Base-by-base conservation (phyloP, 1,139 yeast genomes). In the Candida neerlandica region DNA sequence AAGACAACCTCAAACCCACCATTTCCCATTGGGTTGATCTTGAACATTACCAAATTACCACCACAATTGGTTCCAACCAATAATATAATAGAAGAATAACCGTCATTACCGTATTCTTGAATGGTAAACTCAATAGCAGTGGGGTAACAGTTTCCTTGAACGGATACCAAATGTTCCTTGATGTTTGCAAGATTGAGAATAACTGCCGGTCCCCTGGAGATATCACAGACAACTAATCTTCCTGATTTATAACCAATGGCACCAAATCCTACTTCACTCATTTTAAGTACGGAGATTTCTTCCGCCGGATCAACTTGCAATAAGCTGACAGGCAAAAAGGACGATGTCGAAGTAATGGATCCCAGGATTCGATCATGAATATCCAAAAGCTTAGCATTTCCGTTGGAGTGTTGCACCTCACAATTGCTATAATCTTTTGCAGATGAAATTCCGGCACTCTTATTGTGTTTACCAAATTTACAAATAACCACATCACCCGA, bases 241-340 rank as follows among this genome's bases (percentile, higher is more conserved):
- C 99, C 99, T 12, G 86, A 81, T 44, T 79, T 79, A 64, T 89
- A 91, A 0, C 89, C 96, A 45, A 89, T 73, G 0, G 91, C 96
- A 4, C 88, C 89, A 70, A 94, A 91, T 0, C 97, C 97, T 45
- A 90, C 75, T 55, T 87, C 81, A 55, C 92, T 85, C 65, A 88
- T 80, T 49, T 78, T 77, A 45, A 92, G 58, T 1, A 89, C 80
- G 0, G 92, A 75, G 3, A 88, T 84, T 43, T 54, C 55, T 30
- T 77, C 80, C 5, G 73, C 71, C 4, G 56, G 57, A 15, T 60
- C 61, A 2, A 88, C 44, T 32, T 61, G 65, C 48, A 76, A 58
- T 40, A 75, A 74, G 42, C 81, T 76, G 21, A 75, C 71, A 0
- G 98, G 98, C 58, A 90, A 67, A 59, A 90, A 91, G 0, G 74